Percentiles rank a stretch among this genome's conserved stretches.
phyloP scores from a whole-genome alignment of 495 filamentous ascomycete species.

The Chlorociboria aeruginascens region DNA sequence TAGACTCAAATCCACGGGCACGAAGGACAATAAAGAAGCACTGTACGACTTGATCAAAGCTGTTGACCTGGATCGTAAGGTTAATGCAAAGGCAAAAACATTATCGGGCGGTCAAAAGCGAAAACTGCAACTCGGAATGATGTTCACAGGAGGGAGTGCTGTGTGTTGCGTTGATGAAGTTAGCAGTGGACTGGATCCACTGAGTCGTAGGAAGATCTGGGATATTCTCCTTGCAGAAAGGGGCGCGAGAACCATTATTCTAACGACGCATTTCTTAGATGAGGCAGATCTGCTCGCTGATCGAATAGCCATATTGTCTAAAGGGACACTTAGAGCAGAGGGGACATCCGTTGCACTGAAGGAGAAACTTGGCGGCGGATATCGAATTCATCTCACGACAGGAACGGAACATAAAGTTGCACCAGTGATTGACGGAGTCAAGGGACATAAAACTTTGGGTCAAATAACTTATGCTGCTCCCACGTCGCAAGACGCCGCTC shows the following conservation, averaged over 20 bases:
- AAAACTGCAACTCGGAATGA: conserved; percentile 86
- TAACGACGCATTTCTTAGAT: conserved; percentile 79
- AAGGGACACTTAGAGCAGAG: conserved; percentile 55
- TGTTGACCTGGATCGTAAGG: conserved; percentile 61
- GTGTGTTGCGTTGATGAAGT: conserved; percentile 88
- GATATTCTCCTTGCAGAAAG: conserved; percentile 75
- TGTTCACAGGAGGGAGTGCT: conserved; percentile 74
- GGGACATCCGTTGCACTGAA: conserved; percentile 73
- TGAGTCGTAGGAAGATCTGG: conserved; percentile 77
- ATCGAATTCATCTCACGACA: conserved; percentile 59
- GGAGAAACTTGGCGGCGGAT: conserved; percentile 57
- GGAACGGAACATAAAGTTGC: conserved; percentile 30
- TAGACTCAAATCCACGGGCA: conserved; percentile 50
- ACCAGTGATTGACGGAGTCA: conserved; percentile 42
- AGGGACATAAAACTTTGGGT: conserved; percentile 48
- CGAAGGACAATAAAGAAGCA: conserved; percentile 38
- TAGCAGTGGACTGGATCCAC: conserved; percentile 68
- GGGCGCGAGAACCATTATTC: conserved; percentile 62
- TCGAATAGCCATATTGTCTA: conserved; percentile 66
- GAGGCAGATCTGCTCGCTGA: conserved; percentile 69
- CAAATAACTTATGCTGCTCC: conserved; percentile 57
- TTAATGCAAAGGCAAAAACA: conserved; percentile 49
- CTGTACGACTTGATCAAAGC: conserved; percentile 46
- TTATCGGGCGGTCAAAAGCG: conserved; percentile 82
- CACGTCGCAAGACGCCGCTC: conserved; percentile 47